phyloP scores from a whole-genome alignment of 805 yeast genomes.

The Yarrowia sp. region DNA sequence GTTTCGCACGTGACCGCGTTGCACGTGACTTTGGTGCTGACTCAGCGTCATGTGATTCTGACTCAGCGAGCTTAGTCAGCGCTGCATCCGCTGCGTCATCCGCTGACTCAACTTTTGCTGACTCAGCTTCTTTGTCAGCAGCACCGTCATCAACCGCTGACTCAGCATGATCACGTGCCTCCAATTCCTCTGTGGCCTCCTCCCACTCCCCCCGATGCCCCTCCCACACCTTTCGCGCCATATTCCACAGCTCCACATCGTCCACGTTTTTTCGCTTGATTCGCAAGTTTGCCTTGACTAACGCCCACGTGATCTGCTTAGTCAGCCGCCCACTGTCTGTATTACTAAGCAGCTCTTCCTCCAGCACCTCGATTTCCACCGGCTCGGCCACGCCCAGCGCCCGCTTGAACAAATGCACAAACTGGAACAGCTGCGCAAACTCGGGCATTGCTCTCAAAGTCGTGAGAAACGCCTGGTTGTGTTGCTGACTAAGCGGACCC shows the following conservation, averaged over 20 bases:
- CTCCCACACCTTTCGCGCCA: constrained; percentile 14
- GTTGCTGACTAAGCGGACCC: constrained; percentile 1
- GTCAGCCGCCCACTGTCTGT: neutral
- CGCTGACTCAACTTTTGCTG: neutral
- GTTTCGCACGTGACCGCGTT: neutral
- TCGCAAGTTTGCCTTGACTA: neutral
- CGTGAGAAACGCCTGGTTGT: neutral
- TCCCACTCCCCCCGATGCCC: neutral
- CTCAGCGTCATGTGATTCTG: neutral
- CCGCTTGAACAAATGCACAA: constrained; percentile 11
- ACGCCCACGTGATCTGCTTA: constrained; percentile 6
- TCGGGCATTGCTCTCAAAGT: neutral
- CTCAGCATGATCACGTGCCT: neutral
- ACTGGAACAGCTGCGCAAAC: neutral
- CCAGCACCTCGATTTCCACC: constrained; percentile 10
- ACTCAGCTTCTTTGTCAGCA: neutral
- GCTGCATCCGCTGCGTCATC: constrained; percentile 26
- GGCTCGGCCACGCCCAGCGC: constrained; percentile 7
- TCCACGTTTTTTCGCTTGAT: neutral
- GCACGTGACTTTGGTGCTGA: neutral
- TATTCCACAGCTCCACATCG: constrained; percentile 7
- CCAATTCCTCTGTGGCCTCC: neutral
- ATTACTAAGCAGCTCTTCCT: constrained; percentile 12
- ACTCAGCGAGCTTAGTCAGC: too few relatives aligned
- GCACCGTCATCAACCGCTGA: neutral